These are phyloP conservation scores for Ogataea saltuana DNA, from an alignment of 805 yeast species.

Conservation along the genomic window DNA sequence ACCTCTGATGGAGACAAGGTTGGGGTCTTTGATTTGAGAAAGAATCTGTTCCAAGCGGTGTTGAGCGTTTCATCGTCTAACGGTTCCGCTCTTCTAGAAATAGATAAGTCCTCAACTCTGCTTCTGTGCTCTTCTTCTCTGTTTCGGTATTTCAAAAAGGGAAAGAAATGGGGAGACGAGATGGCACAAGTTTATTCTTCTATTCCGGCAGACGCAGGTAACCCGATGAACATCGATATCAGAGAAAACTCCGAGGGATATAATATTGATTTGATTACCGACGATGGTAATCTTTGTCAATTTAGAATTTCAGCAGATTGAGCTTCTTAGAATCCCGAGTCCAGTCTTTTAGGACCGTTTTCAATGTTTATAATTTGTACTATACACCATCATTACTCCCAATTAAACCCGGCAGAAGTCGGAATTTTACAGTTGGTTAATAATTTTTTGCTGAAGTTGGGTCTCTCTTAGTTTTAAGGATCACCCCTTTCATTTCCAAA, in stretches of 20 bases:
- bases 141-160: constrained; percentile 25
- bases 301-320: not conserved
- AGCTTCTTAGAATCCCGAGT: not conserved
- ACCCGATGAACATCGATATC: not conserved
- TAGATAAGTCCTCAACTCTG: constrained; percentile 23
- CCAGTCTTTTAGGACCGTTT: not conserved
- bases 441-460: too few species aligned
- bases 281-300: constrained; percentile 1
- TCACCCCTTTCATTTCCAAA: too few species aligned
- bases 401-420: too few species aligned
- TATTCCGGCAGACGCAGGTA: not conserved
- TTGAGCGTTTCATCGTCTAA: not conserved
- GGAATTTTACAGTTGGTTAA: too few species aligned
- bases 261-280: not conserved
- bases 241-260: constrained; percentile 7
- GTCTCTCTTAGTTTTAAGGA: too few species aligned
- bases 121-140: constrained; percentile 16
- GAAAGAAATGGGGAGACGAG: constrained; percentile 22
- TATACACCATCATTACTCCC: too few species aligned
- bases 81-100: constrained; percentile 3
- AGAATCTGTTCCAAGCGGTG: constrained; percentile 14
- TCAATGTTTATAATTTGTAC: too few species aligned
- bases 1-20: constrained; percentile 14
- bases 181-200: constrained; percentile 1
- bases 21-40: constrained; percentile 30